Evolutionary conservation across 352 stramenopile species (phyloP), one percentile per base, ranked within the genome.

Genomic region (Phytophthora citrophthora): DNA sequence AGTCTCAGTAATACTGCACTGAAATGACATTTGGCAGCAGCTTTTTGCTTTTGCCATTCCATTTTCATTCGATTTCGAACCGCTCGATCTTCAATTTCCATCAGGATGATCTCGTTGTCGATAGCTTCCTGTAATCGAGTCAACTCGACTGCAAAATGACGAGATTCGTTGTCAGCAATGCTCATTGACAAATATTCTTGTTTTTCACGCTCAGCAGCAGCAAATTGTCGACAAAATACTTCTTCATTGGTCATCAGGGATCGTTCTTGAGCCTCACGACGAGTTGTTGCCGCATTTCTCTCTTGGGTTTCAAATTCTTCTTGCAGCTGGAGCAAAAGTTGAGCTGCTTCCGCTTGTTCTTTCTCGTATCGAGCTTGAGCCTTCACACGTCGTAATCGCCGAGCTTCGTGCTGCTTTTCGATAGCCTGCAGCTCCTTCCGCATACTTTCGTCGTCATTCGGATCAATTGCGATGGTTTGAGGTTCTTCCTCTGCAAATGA

Each of bases 1-100:
- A 88, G 11, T 32, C 84, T 52, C 2, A 66, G 11, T n/a, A 90
- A 56, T 15, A 79, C 72, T 2, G 36, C 13, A 24, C 11, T 13
- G 53, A 73, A 73, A 0, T 18, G 54, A 45, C 43, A 41, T 4
- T 39, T 54, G n/a, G 55, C 46, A 2, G 55, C 27, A 2, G 10
- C 10, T 11, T 59, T 38, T 48, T 68, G 54, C 5, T 51, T 54
- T 9, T 77, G 48, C n/a, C 20, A 57, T 40, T 11, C 50, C 18
- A 66, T 11, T 40, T 63, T 8, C 23, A 64, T 58, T 55, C 72
- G 53, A 16, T 58, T 55, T 12, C 38, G 52, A n/a, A 71, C 60
- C 23, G 58, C 39, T 43, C 67, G 39, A 47, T 82, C 54, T 3
- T 72, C 64, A 6, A 68, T 47, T 20, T 57, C 39, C 53, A 77